Evolutionary conservation across 495 filamentous ascomycete genomes (phyloP).

Genomic region (Xylaria acuta): DNA sequence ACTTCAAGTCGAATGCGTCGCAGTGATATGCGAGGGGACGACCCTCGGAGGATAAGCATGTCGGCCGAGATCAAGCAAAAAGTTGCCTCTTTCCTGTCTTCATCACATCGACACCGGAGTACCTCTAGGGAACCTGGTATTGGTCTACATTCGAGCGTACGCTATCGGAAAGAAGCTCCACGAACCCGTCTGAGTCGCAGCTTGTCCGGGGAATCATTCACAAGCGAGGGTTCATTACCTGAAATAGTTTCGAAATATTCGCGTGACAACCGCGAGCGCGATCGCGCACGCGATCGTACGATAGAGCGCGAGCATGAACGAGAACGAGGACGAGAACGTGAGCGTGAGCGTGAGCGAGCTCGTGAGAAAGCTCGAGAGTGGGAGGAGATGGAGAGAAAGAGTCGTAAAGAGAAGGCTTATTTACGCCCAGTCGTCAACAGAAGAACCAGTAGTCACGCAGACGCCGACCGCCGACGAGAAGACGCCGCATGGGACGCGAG

Average conservation of each 20-base stretch:
- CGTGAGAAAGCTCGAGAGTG: slow-evolving; percentile 39
- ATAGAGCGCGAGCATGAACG: slow-evolving; percentile 10
- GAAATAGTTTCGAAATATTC: slow-evolving; percentile 31
- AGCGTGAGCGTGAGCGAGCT: slow-evolving; percentile 37
- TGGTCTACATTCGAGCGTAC: slow-evolving; percentile 23
- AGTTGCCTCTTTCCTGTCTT: slow-evolving; percentile 37
- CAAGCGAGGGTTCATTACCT: slow-evolving; percentile 38
- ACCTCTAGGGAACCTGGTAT: slow-evolving; percentile 35
- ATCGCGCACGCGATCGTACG: slow-evolving; percentile 29
- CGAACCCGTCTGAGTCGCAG: slow-evolving; percentile 37
- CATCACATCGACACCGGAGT: slow-evolving; percentile 36
- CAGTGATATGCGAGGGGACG: slow-evolving; percentile 35
- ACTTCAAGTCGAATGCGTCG: slow-evolving; percentile 32
- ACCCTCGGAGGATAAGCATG: slow-evolving; percentile 36
- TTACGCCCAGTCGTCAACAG: slow-evolving; percentile 41
- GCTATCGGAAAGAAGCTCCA: slow-evolving; percentile 31
- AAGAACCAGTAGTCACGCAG: slow-evolving; percentile 53
- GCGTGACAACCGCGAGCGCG: slow-evolving; percentile 35
- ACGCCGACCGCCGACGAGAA: slow-evolving; percentile 43
- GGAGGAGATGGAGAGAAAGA: slow-evolving; percentile 36
- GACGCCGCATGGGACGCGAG: slow-evolving; percentile 41
- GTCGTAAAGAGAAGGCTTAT: slow-evolving; percentile 38
- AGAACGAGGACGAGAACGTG: slow-evolving; percentile 24
- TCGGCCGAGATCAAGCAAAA: slow-evolving; percentile 39
- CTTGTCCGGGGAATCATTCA: slow-evolving; percentile 37